These are phyloP conservation scores for Emmonsiellopsis sp. DNA, from an alignment of 2,329 filamentous ascomycete genomes.

Conservation along the genomic window DNA sequence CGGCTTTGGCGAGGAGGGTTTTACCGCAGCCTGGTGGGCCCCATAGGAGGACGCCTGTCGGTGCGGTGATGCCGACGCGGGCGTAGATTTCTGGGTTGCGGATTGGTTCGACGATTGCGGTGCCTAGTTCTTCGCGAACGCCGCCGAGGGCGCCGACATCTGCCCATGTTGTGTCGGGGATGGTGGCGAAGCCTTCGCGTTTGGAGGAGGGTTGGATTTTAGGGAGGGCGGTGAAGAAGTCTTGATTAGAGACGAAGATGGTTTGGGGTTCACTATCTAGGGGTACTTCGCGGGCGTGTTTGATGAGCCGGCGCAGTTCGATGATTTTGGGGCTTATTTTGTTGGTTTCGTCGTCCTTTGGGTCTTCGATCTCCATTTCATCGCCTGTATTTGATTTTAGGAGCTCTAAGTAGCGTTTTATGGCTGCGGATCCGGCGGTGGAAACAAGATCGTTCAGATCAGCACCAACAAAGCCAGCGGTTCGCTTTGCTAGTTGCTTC, in stretches of 20 bases:
- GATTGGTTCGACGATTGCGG: conserved; percentile 85
- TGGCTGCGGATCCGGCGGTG: conserved; percentile 56
- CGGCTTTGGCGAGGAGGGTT: conserved; percentile 89
- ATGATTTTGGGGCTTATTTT: conserved; percentile 32
- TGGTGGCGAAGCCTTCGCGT: conserved; percentile 88
- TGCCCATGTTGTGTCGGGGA: conserved; percentile 86
- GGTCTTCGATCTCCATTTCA: conserved; percentile 46
- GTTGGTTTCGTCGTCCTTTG: neutral
- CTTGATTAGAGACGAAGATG: conserved; percentile 51
- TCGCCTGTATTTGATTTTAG: conserved; percentile 38
- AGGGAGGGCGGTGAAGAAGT: conserved; percentile 68
- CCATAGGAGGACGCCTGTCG: conserved; percentile 87
- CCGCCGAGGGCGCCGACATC: conserved; percentile 77
- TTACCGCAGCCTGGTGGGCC: conserved; percentile 95
- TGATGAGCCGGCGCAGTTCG: conserved; percentile 44
- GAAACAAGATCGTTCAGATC: conserved; percentile 68
- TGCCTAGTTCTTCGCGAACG: conserved; percentile 73
- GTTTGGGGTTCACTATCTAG: conserved; percentile 46
- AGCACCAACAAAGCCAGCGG: conserved; percentile 86
- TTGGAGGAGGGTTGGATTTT: conserved; percentile 72
- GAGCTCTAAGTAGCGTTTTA: conserved; percentile 50
- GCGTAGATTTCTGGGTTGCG: conserved; percentile 68
- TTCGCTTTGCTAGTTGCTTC: conserved; percentile 64
- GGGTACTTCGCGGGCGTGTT: conserved; percentile 43
- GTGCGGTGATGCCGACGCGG: conserved; percentile 66